phyloP scores from a whole-genome alignment of 352 stramenopile species.

The Phytophthora uliginosa region DNA sequence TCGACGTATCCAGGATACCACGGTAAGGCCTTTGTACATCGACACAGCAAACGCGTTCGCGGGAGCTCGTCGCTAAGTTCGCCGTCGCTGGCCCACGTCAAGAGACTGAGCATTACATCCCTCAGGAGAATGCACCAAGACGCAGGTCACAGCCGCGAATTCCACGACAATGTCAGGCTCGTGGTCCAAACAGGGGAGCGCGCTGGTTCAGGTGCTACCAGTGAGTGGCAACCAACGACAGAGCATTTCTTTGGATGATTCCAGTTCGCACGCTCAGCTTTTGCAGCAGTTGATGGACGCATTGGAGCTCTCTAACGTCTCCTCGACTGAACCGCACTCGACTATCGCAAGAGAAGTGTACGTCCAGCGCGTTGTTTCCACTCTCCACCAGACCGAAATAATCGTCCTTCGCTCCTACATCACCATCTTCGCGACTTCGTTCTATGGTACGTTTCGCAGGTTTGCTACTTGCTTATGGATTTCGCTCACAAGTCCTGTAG shows the following conservation, averaged over 20 bases:
- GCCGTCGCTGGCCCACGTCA: background rate
- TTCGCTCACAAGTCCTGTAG: background rate
- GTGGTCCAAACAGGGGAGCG: background rate
- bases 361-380: background rate
- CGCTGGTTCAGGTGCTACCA: background rate
- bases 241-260: background rate
- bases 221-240: background rate
- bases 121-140: background rate
- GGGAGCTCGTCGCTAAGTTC: background rate
- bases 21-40: slow-evolving; percentile 1
- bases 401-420: slow-evolving; percentile 10
- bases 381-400: slow-evolving; percentile 36
- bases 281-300: background rate
- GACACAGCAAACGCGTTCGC: slow-evolving; percentile 5
- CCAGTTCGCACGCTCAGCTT: background rate
- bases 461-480: background rate
- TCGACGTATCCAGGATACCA: slow-evolving; percentile 11
- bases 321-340: background rate
- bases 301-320: background rate
- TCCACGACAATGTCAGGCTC: background rate
- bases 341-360: background rate
- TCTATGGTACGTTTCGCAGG: slow-evolving; percentile 23
- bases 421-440: slow-evolving; percentile 2
- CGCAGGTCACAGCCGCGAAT: background rate
- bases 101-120: background rate